phyloP scores from a whole-genome alignment of 129 eudicot genomes.

The Gnaphalium uliginosum region DNA sequence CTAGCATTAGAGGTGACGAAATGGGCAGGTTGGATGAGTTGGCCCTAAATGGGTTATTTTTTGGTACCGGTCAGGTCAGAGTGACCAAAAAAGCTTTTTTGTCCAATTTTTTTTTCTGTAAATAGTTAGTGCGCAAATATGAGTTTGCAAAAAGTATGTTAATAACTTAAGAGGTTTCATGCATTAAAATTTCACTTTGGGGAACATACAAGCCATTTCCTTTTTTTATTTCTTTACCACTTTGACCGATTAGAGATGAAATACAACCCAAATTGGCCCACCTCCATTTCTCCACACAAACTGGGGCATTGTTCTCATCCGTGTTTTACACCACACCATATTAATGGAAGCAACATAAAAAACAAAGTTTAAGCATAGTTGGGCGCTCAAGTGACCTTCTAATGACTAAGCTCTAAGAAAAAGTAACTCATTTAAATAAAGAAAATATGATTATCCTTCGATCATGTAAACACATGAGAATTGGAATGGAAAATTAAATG shows the following conservation, averaged over 20 bases:
- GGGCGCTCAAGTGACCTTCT: constrained; percentile 8
- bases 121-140: too few relatives aligned
- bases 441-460: neutral
- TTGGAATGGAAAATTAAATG: neutral
- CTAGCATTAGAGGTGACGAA: neutral
- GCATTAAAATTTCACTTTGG: too few relatives aligned
- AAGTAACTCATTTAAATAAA: neutral
- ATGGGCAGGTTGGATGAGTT: neutral
- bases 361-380: neutral
- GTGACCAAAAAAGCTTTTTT: neutral
- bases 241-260: neutral
- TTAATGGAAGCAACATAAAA: neutral
- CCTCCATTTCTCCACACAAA: neutral
- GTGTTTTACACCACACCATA: neutral
- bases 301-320: neutral
- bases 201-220: neutral
- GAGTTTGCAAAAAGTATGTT: too few relatives aligned
- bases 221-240: neutral
- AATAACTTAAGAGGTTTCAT: too few relatives aligned
- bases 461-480: neutral
- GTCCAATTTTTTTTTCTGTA: too few relatives aligned
- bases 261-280: neutral
- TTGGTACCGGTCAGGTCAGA: neutral
- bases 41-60: neutral
- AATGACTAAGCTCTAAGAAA: neutral